Conservation (phyloP, 768 basidiomycete species). For the Sarcomyxa edulis region DNA sequence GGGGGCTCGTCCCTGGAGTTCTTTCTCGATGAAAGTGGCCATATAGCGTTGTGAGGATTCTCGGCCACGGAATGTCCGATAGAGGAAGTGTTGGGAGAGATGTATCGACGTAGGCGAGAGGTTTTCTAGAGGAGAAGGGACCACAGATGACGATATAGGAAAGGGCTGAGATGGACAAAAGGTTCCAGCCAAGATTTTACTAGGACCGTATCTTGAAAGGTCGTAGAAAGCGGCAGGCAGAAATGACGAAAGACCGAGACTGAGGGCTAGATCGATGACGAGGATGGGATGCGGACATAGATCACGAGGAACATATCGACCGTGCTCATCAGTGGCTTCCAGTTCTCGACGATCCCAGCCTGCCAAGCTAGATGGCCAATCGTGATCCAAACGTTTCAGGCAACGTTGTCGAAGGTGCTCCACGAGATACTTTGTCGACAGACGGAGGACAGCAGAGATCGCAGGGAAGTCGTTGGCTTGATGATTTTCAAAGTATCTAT, state of each 20-base stretch:
- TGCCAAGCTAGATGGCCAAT: constrained; percentile 64
- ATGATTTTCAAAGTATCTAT: constrained; percentile 55
- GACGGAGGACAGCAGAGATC: constrained; percentile 59
- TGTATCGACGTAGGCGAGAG: constrained; percentile 5
- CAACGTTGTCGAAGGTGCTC: constrained; percentile 60
- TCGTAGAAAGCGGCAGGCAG: constrained; percentile 75
- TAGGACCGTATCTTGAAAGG: constrained; percentile 66
- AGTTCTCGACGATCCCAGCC: constrained; percentile 70
- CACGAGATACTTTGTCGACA: constrained; percentile 74
- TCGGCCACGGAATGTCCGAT: constrained; percentile 53
- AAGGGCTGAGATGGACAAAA: too few relatives aligned
- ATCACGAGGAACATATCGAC: constrained; percentile 57
- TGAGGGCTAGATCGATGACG: constrained; percentile 63
- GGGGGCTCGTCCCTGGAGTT: constrained; percentile 45
- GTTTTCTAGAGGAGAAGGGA: constrained; percentile 23
- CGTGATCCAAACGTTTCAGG: constrained; percentile 48
- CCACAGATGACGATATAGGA: constrained; percentile 8
- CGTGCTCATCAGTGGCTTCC: constrained; percentile 39
- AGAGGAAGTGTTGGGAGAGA: constrained; percentile 29
- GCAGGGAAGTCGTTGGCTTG: constrained; percentile 50
- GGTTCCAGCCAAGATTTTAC: constrained; percentile 58
- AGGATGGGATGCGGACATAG: constrained; percentile 63
- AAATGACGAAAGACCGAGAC: constrained; percentile 50
- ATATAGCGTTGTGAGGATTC: constrained; percentile 61
- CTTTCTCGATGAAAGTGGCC: constrained; percentile 50